Conservation (phyloP, 2,329 filamentous ascomycete species). For the Didymella exigua region DNA sequence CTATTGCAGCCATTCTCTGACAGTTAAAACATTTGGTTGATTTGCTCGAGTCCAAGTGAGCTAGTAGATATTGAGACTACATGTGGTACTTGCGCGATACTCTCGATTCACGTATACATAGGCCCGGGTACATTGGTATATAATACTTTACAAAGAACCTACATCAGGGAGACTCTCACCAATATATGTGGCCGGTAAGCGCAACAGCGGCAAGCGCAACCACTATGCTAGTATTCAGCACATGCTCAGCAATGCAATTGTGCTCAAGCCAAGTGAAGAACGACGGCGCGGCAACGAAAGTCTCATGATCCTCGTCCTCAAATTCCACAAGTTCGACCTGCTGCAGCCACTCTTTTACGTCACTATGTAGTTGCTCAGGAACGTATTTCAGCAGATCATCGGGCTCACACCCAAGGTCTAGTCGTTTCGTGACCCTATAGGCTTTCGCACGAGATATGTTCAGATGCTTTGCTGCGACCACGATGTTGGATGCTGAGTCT, state of each 20-base stretch:
- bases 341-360: not conserved
- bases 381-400: not conserved
- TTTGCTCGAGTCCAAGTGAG: too few species aligned
- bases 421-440: not conserved
- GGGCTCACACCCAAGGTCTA: not conserved
- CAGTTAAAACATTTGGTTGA: too few species aligned
- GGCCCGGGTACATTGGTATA: too few species aligned
- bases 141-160: too few species aligned
- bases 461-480: not conserved
- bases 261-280: not conserved
- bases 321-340: not conserved
- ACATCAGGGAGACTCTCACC: not conserved
- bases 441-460: not conserved
- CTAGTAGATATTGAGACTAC: too few species aligned
- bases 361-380: not conserved
- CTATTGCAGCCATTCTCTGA: too few species aligned
- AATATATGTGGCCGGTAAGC: not conserved
- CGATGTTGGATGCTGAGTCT: not conserved
- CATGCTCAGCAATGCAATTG: not conserved
- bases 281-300: not conserved
- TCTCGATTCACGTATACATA: too few species aligned
- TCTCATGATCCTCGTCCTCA: not conserved
- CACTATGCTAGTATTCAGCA: not conserved
- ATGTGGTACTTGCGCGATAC: too few species aligned
- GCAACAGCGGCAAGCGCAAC: not conserved